phyloP scores from a whole-genome alignment of 108 stramenopile genomes.

The Chaetoceros muelleri region DNA sequence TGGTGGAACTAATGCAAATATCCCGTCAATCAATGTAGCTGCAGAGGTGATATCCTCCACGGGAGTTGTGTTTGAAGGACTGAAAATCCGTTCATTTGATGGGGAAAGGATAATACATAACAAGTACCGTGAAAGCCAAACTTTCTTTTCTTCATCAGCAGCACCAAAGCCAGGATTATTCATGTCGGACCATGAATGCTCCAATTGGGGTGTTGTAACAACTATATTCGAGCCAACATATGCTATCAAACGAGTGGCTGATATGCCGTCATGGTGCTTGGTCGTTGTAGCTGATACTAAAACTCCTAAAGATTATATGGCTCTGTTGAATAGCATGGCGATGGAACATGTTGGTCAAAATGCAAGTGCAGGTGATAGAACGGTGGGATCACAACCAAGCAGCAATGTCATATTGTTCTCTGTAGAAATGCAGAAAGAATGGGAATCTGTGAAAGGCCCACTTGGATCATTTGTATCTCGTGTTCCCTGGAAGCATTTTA shows the following conservation, averaged over 20 bases:
- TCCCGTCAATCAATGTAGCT: no score
- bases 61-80: background rate
- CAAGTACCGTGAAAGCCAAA: background rate
- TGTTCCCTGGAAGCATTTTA: slow-evolving; percentile 37
- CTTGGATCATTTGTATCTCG: slow-evolving; percentile 16
- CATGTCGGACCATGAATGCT: background rate
- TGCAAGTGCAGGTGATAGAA: no score
- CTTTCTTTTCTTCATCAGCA: background rate
- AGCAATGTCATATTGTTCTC: slow-evolving; percentile 5
- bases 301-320: slow-evolving; percentile 12
- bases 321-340: background rate
- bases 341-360: background rate
- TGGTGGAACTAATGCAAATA: no score
- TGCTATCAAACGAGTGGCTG: slow-evolving; percentile 15
- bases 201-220: slow-evolving; percentile 37
- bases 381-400: background rate
- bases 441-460: slow-evolving; percentile 9
- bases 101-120: no score
- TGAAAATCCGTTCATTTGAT: no score
- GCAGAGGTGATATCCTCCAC: background rate
- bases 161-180: background rate
- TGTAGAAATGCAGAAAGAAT: slow-evolving; percentile 6
- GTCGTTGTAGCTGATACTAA: slow-evolving; percentile 49
- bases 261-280: slow-evolving; percentile 25
- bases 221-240: slow-evolving; percentile 36